Base-by-base conservation (phyloP, 225 moss, liverwort and hornwort species). In the Polytrichum commune region DNA sequence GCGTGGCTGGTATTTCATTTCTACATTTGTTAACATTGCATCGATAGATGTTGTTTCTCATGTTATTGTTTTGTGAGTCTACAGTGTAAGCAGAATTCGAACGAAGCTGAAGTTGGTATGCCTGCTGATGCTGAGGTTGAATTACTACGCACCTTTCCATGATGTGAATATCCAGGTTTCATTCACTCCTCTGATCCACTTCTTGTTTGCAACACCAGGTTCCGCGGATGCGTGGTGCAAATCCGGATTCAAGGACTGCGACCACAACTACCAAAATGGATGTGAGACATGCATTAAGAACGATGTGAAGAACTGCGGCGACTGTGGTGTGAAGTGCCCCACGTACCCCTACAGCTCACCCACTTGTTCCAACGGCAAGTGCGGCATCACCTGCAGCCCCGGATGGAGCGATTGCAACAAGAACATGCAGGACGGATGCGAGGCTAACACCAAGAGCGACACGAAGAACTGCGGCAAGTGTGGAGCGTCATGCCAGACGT, bases 291-390 rank as follows among this genome's bases (percentile, higher is more conserved):
- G 20, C 57, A n/a, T 60, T 20, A 7, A 29, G 27, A 57, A 5
- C 23, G 69, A 70, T 30, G 69, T 60, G 10, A 33, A 70, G 29
- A 70, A 70, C 58, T 58, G 58, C 57, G 69, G 69, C 8, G 60
- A 70, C 60, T 70, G 69, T 28, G 29, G 29, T 4, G 19, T 54
- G 1, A 55, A 68, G 68, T 54, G 68, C 55, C 22, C 55, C 25
- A 55, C 25, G 3, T 68, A 55, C 28, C 24, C 55, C 26, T 55
- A 68, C 66, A 23, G 19, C 5, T 19, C 19, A 6, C 7, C 69
- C 1, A 58, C 6, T 5, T 69, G 69, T 58, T 19, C 18, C 3
- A 4, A 18, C 1, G 27, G 55, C 28, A 68, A 66, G 55, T 68
- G 68, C 28, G 5, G 58, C 57, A 20, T 19, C 58, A 70, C 19